Evolutionary conservation across 148 eudicot genomes (phyloP).

Genomic region (Beta vulgaris): DNA sequence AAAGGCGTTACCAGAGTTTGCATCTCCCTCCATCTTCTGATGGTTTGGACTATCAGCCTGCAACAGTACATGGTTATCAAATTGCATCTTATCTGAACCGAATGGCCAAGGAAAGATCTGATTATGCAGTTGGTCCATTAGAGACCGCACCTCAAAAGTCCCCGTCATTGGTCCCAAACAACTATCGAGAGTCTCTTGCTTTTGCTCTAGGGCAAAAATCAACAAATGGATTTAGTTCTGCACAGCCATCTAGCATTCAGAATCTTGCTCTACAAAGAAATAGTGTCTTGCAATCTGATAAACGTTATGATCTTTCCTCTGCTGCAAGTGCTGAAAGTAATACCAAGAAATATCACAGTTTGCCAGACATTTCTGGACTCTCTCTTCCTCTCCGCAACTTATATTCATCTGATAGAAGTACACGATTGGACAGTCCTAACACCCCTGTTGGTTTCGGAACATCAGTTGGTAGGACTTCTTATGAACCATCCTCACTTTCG

Average conservation of each 20-base stretch:
- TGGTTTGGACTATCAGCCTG: slow-evolving; percentile 68
- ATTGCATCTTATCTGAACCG: slow-evolving; percentile 50
- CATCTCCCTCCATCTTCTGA: slow-evolving; percentile 68
- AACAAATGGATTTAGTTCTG: slow-evolving; percentile 41
- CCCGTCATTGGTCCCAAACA: slow-evolving; percentile 46
- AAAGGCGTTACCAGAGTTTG: slow-evolving; percentile 81
- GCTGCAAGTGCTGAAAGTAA: slow-evolving; percentile 39
- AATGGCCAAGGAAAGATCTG: slow-evolving; percentile 50
- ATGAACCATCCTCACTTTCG: slow-evolving; percentile 38
- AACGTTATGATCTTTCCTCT: slow-evolving; percentile 36
- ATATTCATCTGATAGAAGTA: slow-evolving; percentile 36
- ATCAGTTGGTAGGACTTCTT: slow-evolving; percentile 35
- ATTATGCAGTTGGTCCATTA: slow-evolving; percentile 41
- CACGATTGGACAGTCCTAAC: slow-evolving; percentile 42
- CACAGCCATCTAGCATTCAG: slow-evolving; percentile 61
- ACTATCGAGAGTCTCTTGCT: slow-evolving; percentile 48
- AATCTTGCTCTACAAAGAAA: slow-evolving; percentile 59
- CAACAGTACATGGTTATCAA: slow-evolving; percentile 83
- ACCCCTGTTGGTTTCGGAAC: slow-evolving; percentile 37
- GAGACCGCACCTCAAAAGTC: slow-evolving; percentile 43
- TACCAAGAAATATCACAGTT: slow-evolving; percentile 76
- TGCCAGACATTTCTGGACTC: slow-evolving; percentile 80
- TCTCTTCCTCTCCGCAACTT: slow-evolving; percentile 45
- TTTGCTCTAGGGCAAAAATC: slow-evolving; percentile 43
- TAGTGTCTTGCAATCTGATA: slow-evolving; percentile 52